phyloP scores from a whole-genome alignment of 1,284 basidiomycete genomes.

The Moesziomyces parantarcticus region DNA sequence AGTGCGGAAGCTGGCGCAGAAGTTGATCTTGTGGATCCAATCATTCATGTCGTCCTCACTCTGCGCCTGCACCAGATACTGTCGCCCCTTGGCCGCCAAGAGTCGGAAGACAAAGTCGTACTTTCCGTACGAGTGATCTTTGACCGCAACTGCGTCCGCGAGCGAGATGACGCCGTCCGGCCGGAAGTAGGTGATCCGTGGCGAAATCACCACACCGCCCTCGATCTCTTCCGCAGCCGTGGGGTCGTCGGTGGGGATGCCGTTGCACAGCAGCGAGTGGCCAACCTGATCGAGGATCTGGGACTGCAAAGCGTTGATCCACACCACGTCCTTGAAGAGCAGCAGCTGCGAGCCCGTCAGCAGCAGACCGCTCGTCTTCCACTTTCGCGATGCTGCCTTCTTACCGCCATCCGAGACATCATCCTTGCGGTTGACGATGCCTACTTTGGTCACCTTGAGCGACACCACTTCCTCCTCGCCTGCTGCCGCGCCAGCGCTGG shows the following conservation, averaged over 20 bases:
- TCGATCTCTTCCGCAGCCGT: slow-evolving; percentile 22
- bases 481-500: not conserved
- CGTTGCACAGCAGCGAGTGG: slow-evolving; percentile 43
- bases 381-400: slow-evolving; percentile 82
- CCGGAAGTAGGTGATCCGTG: slow-evolving; percentile 76
- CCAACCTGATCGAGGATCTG: slow-evolving; percentile 70
- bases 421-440: slow-evolving; percentile 81
- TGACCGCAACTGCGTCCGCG: slow-evolving; percentile 59
- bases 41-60: slow-evolving; percentile 83
- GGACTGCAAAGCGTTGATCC: slow-evolving; percentile 74
- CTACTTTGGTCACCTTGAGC: slow-evolving; percentile 84
- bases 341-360: slow-evolving; percentile 90
- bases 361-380: slow-evolving; percentile 86
- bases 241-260: slow-evolving; percentile 25
- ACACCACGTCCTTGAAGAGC: slow-evolving; percentile 86
- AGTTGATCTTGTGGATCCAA: slow-evolving; percentile 94
- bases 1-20: slow-evolving; percentile 89
- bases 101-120: slow-evolving; percentile 82
- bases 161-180: slow-evolving; percentile 89
- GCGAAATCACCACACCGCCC: slow-evolving; percentile 69
- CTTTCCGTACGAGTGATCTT: slow-evolving; percentile 69
- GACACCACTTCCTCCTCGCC: slow-evolving; percentile 64
- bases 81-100: slow-evolving; percentile 73
- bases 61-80: slow-evolving; percentile 82
- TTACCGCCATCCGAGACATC: slow-evolving; percentile 79